Conservation (phyloP, 768 basidiomycete genomes). For the Gymnopilus junonius region DNA sequence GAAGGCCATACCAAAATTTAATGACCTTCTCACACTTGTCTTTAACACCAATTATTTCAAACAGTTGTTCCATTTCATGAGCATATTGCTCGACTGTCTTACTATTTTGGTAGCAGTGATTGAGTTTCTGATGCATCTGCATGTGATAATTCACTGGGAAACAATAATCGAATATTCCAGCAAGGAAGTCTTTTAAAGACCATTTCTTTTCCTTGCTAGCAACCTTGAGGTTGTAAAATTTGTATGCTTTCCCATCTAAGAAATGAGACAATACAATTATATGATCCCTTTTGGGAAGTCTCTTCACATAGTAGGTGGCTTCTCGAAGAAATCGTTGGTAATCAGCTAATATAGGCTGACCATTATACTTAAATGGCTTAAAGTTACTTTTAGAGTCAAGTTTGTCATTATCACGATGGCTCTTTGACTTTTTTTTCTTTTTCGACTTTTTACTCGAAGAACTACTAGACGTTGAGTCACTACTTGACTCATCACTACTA, state of each 20-base stretch:
- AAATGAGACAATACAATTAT: conserved; percentile 16
- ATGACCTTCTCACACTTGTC: conserved; percentile 32
- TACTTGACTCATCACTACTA: too few relatives aligned
- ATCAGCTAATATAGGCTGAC: background rate
- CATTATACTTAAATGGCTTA: background rate
- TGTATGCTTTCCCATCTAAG: conserved; percentile 33
- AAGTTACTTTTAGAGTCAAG: background rate
- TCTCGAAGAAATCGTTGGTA: background rate
- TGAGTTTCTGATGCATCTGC: conserved; percentile 29
- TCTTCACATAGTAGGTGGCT: background rate
- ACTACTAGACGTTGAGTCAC: background rate
- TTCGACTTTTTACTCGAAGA: background rate
- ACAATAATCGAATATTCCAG: conserved; percentile 37
- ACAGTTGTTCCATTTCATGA: conserved; percentile 37
- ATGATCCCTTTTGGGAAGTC: background rate
- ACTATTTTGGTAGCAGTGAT: conserved; percentile 23
- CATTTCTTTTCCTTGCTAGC: conserved; percentile 26
- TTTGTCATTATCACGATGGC: conserved; percentile 11
- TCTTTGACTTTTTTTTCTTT: background rate
- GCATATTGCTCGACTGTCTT: conserved; percentile 34
- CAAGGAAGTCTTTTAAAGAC: conserved; percentile 29
- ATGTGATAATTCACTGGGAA: conserved; percentile 34
- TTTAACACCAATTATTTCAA: conserved; percentile 33
- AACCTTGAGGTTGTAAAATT: conserved; percentile 35
- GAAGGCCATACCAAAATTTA: conserved; percentile 40